Conservation (phyloP, 192 early-diverging fungal genomes). For the Mortierella hygrophila region DNA sequence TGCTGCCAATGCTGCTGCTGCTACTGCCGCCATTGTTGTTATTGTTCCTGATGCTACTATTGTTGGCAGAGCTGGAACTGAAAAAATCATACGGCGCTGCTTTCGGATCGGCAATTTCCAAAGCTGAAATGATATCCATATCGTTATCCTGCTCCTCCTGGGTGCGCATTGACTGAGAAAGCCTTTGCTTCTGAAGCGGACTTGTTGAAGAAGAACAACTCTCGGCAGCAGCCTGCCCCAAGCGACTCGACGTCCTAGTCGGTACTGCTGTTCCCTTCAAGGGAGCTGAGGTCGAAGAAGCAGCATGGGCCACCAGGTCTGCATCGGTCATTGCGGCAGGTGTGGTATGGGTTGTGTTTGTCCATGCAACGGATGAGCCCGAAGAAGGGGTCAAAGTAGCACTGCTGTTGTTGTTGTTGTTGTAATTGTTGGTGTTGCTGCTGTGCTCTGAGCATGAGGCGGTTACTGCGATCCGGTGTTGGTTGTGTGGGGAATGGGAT, state of each 20-base stretch:
- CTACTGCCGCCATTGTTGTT: neutral
- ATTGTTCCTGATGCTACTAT: neutral
- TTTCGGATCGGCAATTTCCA: constrained; percentile 36
- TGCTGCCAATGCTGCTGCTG: neutral
- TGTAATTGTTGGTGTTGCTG: neutral
- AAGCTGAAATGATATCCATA: constrained; percentile 51
- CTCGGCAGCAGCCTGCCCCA: constrained; percentile 4
- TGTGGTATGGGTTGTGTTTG: constrained; percentile 8
- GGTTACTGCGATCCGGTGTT: neutral
- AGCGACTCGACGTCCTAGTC: neutral
- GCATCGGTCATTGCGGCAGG: constrained; percentile 24
- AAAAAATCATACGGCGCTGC: constrained; percentile 34
- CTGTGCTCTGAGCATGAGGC: neutral
- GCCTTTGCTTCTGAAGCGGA: constrained; percentile 17
- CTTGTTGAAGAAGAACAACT: neutral
- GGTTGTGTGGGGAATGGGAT: neutral
- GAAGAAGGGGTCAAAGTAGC: neutral
- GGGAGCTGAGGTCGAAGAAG: neutral
- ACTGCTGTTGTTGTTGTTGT: neutral
- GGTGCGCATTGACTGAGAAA: constrained; percentile 7
- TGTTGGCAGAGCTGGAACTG: neutral
- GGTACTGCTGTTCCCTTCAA: neutral
- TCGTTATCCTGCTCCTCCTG: constrained; percentile 33
- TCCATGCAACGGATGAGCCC: constrained; percentile 30
- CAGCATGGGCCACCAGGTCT: constrained; percentile 18